Evolutionary conservation across 2,329 filamentous ascomycete genomes (phyloP).

Genomic region (Pseudogymnoascus sp.): DNA sequence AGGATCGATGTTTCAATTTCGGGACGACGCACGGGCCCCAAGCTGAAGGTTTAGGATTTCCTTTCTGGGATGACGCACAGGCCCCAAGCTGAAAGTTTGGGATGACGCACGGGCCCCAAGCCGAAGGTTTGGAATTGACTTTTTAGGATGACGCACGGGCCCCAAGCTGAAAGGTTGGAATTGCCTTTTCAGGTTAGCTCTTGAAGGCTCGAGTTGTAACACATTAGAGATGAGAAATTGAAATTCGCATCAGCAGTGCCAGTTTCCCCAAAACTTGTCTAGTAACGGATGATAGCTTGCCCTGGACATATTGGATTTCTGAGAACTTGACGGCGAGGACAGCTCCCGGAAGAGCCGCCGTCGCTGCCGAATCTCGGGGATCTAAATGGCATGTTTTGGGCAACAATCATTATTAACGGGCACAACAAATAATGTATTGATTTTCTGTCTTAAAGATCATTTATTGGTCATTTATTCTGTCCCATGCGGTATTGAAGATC

Average conservation of each 20-base stretch:
- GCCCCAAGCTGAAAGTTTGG: not conserved
- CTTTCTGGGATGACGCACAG: not conserved
- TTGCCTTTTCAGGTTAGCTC: not conserved
- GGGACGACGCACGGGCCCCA: not conserved
- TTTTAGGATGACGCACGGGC: not conserved
- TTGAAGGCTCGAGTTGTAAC: not conserved
- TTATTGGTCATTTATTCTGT: not conserved
- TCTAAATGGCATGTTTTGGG: not conserved
- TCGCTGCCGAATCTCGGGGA: too few species aligned
- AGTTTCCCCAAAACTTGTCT: too few species aligned
- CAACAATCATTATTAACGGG: not conserved
- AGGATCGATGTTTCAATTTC: not conserved
- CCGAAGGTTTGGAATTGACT: not conserved
- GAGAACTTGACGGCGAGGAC: too few species aligned
- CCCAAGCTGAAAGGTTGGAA: not conserved
- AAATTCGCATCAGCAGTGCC: not conserved
- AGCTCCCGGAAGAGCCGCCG: too few species aligned
- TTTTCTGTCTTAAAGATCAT: not conserved
- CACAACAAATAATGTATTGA: not conserved
- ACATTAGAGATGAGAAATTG: not conserved
- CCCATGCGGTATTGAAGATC: not conserved
- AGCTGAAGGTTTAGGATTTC: not conserved
- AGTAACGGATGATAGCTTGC: too few species aligned
- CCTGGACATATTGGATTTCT: too few species aligned
- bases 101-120: not conserved